These are phyloP conservation scores for Melastoma malabathricum DNA, from an alignment of 345 rosid genomes.

Conservation along the genomic window DNA sequence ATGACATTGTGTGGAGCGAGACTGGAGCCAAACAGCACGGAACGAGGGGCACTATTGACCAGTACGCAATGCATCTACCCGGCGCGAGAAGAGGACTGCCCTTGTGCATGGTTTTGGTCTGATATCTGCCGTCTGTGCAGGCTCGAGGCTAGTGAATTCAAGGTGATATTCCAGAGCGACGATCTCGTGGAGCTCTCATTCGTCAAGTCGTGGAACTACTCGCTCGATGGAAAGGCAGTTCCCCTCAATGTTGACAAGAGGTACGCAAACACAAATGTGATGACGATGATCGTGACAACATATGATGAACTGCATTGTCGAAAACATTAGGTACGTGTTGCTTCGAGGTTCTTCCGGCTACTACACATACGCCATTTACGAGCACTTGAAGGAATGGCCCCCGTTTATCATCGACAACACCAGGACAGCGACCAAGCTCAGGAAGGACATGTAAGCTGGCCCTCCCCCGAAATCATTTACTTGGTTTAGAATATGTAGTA, in stretches of 20 bases:
- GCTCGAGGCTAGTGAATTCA: conserved; percentile 21
- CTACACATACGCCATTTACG: conserved; percentile 75
- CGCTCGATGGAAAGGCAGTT: conserved; percentile 28
- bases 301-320: background rate
- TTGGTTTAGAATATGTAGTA: no score
- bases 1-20: conserved; percentile 14
- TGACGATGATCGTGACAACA: background rate
- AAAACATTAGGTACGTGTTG: conserved; percentile 47
- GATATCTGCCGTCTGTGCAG: conserved; percentile 12
- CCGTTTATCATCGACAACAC: conserved; percentile 63
- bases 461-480: background rate
- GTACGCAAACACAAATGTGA: conserved; percentile 10
- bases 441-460: conserved; percentile 46
- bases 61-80: conserved; percentile 14
- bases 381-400: conserved; percentile 73
- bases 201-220: conserved; percentile 38
- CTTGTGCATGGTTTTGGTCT: background rate
- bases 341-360: conserved; percentile 66
- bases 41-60: conserved; percentile 35
- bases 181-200: conserved; percentile 51
- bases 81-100: no score
- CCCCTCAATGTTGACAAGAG: conserved; percentile 62
- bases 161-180: conserved; percentile 35
- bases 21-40: background rate
- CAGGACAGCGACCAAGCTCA: conserved; percentile 68